Base-by-base conservation (phyloP, 1,284 basidiomycete genomes). In the Coniferiporia sulphurascens region DNA sequence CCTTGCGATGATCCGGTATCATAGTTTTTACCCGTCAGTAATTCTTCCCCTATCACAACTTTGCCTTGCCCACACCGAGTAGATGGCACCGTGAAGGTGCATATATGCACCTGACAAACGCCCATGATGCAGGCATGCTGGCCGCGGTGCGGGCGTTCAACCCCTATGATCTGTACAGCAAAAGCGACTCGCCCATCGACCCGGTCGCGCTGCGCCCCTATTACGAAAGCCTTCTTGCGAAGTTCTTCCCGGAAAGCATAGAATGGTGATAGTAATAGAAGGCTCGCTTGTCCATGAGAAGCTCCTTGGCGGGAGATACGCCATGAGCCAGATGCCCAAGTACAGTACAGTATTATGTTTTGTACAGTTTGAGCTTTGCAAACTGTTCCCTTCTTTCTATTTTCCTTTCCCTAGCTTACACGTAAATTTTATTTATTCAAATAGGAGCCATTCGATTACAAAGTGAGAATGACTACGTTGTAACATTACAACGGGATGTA, bases 1-100 rank as follows among this genome's bases (percentile, higher is more conserved):
- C 0, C 78, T 96, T 32, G 86, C 89, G 27, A 95, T 96, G 93
- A 93, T 96, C 68, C 85, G 93, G 32, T 95, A 92, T 73, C 93
- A 96, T 75, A 91, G 88, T 66, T 95, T 95, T 79, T 95, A 95
- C 76, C 92, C 93, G 74, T 86, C 67, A 56, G 81, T 70, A 8
- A 8, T 9, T 21, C 9, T 21, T 21, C 17, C n/a, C 19, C 44
- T 46, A 8, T 46, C 9, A 3, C 49, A 10, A 19, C 19, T 10
- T 35, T 57, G 36, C 3, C 15, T 13, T 51, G 4, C 22, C 35
- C 7, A 19, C 9, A 32, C 9, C 50, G 55, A 44, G 15, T 65
- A 81, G 79, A 15, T 95, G 92, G 91, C 91, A 93, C 71, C 82
- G 90, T 52, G 91, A 92, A 69, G 82, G 81, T 60, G 93, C 91